Evolutionary conservation across 768 basidiomycete genomes (phyloP).

Genomic region (Tricholoma bakamatsutake): DNA sequence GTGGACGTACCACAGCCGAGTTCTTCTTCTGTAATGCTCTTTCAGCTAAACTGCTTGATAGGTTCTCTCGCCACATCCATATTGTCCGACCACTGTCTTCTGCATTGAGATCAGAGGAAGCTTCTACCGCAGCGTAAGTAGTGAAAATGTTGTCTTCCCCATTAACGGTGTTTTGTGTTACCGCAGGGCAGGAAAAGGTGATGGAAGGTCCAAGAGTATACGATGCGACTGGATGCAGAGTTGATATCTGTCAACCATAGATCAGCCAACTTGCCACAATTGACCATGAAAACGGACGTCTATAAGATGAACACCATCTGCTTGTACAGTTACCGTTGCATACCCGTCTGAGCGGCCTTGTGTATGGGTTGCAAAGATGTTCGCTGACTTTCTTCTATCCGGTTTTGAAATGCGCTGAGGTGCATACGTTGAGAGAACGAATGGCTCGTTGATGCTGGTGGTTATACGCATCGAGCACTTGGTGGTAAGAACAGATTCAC

Average conservation of each 20-base stretch:
- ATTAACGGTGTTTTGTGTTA: conserved; percentile 33
- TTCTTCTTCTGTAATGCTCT: conserved; percentile 35
- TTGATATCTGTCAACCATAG: conserved; percentile 40
- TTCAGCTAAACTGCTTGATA: conserved; percentile 30
- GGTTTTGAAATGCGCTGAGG: conserved; percentile 21
- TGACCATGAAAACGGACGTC: conserved; percentile 44
- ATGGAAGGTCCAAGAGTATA: conserved; percentile 67
- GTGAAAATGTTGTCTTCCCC: conserved; percentile 33
- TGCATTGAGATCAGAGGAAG: conserved; percentile 37
- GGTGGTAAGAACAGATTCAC: not conserved
- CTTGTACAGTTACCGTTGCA: conserved; percentile 64
- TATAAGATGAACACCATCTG: conserved; percentile 70
- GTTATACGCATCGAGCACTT: conserved; percentile 12
- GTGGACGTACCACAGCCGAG: conserved; percentile 36
- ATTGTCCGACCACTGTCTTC: conserved; percentile 44
- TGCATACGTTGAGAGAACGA: conserved; percentile 31
- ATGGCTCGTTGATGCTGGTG: conserved; percentile 29
- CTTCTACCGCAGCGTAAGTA: conserved; percentile 51
- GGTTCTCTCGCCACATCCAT: conserved; percentile 56
- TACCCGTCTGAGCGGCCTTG: conserved; percentile 41
- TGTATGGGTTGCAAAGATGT: conserved; percentile 31
- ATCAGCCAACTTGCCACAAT: not conserved
- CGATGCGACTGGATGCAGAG: conserved; percentile 60
- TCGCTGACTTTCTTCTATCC: conserved; percentile 14
- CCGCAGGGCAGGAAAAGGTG: conserved; percentile 52